These are phyloP conservation scores for Stemphylium beticola DNA, from an alignment of 2,329 filamentous ascomycete species.

Conservation along the genomic window DNA sequence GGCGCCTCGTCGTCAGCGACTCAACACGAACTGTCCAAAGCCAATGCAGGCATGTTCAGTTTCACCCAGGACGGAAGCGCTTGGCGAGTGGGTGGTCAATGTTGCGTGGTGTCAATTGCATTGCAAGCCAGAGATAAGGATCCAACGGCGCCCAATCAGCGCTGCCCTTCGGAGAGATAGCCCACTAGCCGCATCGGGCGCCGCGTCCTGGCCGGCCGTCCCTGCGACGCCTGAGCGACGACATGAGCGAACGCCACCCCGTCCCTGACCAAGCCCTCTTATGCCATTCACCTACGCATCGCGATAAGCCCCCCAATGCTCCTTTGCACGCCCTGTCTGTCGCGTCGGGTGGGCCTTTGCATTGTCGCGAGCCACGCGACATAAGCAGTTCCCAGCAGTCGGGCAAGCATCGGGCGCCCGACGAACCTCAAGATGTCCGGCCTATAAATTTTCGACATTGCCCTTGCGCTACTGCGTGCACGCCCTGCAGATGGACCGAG, in stretches of 20 bases:
- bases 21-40: slow-evolving; percentile 8
- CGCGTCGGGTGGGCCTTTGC: background rate
- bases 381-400: background rate
- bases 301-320: slow-evolving; percentile 11
- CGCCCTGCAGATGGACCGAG: slow-evolving; percentile 5
- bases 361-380: background rate
- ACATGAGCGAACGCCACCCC: slow-evolving; percentile 9
- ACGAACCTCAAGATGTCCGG: slow-evolving; percentile 3
- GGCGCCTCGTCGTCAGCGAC: slow-evolving; percentile 12
- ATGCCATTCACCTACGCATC: slow-evolving; percentile 13
- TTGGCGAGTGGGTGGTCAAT: slow-evolving; percentile 38
- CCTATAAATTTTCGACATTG: background rate
- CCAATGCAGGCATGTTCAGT: slow-evolving; percentile 19
- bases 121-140: slow-evolving; percentile 17
- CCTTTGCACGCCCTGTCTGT: background rate
- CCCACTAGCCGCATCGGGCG: slow-evolving; percentile 8
- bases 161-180: background rate
- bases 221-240: slow-evolving; percentile 5
- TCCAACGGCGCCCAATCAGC: slow-evolving; percentile 4
- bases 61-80: slow-evolving; percentile 31
- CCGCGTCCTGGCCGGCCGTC: slow-evolving; percentile 4
- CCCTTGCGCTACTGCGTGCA: slow-evolving; percentile 11
- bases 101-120: slow-evolving; percentile 26
- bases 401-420: slow-evolving; percentile 5
- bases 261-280: slow-evolving; percentile 10